Conservation (phyloP, 306 rosid species). For the Quercus aquifolioides region DNA sequence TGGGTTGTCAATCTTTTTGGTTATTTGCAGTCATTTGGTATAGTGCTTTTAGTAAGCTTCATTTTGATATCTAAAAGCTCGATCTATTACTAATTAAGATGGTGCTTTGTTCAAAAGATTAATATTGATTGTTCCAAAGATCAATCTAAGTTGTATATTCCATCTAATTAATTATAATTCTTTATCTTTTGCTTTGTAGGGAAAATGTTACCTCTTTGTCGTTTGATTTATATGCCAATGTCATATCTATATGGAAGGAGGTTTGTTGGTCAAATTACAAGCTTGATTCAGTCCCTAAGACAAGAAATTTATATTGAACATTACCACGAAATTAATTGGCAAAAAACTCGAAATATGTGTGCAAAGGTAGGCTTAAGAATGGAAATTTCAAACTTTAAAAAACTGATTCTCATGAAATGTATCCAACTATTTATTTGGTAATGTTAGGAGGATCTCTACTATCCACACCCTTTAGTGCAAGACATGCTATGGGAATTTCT, state of each 20-base stretch:
- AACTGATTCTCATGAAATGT: background rate
- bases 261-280: slow-evolving; percentile 56
- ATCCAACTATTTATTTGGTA: background rate
- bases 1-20: no score
- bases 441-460: slow-evolving; percentile 65
- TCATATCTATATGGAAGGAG: slow-evolving; percentile 66
- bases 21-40: no score
- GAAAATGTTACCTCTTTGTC: slow-evolving; percentile 58
- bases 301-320: slow-evolving; percentile 40
- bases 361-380: slow-evolving; percentile 38
- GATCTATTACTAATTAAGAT: no score
- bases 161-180: no score
- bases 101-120: no score
- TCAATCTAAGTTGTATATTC: no score
- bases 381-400: background rate
- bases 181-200: slow-evolving; percentile 28
- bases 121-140: no score
- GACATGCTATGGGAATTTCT: slow-evolving; percentile 61
- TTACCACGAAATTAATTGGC: slow-evolving; percentile 45
- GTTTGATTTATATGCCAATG: slow-evolving; percentile 72
- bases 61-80: no score
- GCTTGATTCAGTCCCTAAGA: slow-evolving; percentile 33
- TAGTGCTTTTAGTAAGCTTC: no score
- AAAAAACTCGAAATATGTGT: slow-evolving; percentile 30
- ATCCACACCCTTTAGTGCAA: slow-evolving; percentile 61